Evolutionary conservation across 1,139 yeast genomes (phyloP), one percentile per base, ranked within the genome.

Genomic region (Candida frijolesensis): DNA sequence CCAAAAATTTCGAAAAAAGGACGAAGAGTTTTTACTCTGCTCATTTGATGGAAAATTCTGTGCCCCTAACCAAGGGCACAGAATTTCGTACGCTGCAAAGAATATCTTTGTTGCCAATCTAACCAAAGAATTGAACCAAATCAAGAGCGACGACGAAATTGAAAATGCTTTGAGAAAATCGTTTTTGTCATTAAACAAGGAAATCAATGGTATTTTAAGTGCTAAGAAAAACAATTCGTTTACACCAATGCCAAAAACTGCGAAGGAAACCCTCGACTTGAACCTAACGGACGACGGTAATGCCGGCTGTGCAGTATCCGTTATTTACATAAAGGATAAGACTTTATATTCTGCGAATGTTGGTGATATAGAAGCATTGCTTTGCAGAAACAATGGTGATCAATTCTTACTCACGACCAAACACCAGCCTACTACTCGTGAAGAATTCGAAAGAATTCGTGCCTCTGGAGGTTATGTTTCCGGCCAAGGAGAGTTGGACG

Each of bases 381-480:
- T 94, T 49, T 85, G 96, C 4, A 80, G 87, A 55, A 81, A 84
- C 42, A 89, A 89, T 65, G 97, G 98, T 29, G 95, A 90, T 46
- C 88, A 83, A 62, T 72, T 79, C 11, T 74, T 84, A 5, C 73
- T 95, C 46, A 88, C 97, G 1, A 84, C 81, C 30, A 84, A 87
- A 50, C 97, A 94, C 64, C 91, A 87, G 54, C 97, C 98, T 5
- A 87, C 96, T 5, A 83, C 80, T 44, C 78, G 89, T 44, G 76
- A 76, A 30, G 99, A 94, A 64, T 87, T 92, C 60, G 95, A 89
- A 58, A 76, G 97, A 60, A 89, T 95, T 46, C 78, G 98, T 60
- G 89, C 89, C 2, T 83, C 96, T 18, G 98, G 98, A 47, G 98
- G 98, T 1, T 87, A 81, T 63, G 96, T 94, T 15, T 83, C 90